A percentile compares a stretch with the other conserved stretches of the same genome.
phyloP scores from a whole-genome alignment of 768 basidiomycete species.

The Lyophyllum semitale region DNA sequence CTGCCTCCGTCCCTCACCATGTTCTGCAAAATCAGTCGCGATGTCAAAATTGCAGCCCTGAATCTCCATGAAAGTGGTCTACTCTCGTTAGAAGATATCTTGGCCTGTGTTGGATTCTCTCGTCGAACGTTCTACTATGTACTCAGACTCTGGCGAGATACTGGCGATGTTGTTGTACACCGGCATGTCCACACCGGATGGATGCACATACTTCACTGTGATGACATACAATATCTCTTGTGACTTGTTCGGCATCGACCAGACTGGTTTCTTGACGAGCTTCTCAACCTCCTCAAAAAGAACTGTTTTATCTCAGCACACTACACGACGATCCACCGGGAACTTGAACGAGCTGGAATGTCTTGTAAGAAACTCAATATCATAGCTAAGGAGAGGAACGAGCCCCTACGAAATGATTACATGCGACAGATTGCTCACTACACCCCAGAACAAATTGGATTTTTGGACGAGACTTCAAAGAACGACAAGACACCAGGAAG shows the following conservation, averaged over 20 bases:
- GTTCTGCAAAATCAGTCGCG: conserved; percentile 21
- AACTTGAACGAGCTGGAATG: conserved; percentile 26
- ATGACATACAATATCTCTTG: conserved; percentile 25
- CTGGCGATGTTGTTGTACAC: conserved; percentile 29
- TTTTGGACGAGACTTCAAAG: conserved; percentile 36
- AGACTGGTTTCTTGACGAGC: conserved; percentile 36
- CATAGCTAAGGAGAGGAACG: conserved; percentile 33
- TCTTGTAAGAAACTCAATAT: conserved; percentile 30
- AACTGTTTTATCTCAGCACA: conserved; percentile 35
- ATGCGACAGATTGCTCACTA: conserved; percentile 29
- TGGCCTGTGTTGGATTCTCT: conserved; percentile 21
- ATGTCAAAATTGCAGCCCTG: conserved; percentile 31
- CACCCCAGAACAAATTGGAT: conserved; percentile 31
- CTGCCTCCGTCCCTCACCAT: background rate
- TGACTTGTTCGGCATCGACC: conserved; percentile 20
- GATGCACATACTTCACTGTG: conserved; percentile 11
- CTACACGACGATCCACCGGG: conserved; percentile 31
- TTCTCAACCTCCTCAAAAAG: conserved; percentile 21
- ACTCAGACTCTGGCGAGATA: conserved; percentile 24
- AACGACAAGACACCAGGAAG: conserved; percentile 24
- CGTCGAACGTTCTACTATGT: conserved; percentile 15
- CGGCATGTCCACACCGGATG: conserved; percentile 4
- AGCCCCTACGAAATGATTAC: conserved; percentile 23
- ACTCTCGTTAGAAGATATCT: conserved; percentile 21
- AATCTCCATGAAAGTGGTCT: conserved; percentile 19